Base-by-base conservation (phyloP, 2,329 filamentous ascomycete species). In the Exophiala sideris region DNA sequence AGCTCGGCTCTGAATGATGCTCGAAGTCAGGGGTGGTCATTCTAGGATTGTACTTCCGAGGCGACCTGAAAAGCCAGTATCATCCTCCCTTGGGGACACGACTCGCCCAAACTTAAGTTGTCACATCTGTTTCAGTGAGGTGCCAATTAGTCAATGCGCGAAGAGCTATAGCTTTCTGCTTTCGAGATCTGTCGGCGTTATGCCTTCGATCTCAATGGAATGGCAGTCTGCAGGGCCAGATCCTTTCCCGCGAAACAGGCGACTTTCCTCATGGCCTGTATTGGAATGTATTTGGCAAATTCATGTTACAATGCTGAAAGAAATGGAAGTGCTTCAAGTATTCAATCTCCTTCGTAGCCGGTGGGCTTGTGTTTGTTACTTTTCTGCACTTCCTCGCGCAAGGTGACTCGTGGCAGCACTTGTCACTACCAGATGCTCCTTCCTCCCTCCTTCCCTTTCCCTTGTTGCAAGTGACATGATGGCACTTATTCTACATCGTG, bases 61-160 rank as follows among this genome's bases (percentile, higher is more conserved):
- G 20, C 34, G 16, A n/a, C 35, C 36, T 18, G 3, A 29, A 29
- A 29, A 29, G 24, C 29, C 45, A 16, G 32, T 38, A 40, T 24
- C 14, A 38, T 32, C 44, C 42, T 32, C 44, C 42, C 32, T 7
- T 21, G 11, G n/a, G 18, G 16, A 21, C 35, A 20, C 10, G 3
- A 29, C 55, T 57, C 60, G 61, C 62, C 62, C 48, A 49, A 60
- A 50, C 50, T 64, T 64, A 44, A 64, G 60, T 62, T 63, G 60
- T 62, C 62, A 64, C 60, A 58, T 61, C 52, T 56, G 38, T 57
- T 45, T 57, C 57, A 50, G 54, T 64, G 60, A 56, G 44, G 60
- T 64, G 62, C 58, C 59, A 60, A 62, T 64, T 49, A 64, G 62
- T 64, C 62, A 57, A 29, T 60, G 58, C 33, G 62, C 62, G 60